phyloP scores from a whole-genome alignment of 768 basidiomycete genomes.

The Chiua virens region DNA sequence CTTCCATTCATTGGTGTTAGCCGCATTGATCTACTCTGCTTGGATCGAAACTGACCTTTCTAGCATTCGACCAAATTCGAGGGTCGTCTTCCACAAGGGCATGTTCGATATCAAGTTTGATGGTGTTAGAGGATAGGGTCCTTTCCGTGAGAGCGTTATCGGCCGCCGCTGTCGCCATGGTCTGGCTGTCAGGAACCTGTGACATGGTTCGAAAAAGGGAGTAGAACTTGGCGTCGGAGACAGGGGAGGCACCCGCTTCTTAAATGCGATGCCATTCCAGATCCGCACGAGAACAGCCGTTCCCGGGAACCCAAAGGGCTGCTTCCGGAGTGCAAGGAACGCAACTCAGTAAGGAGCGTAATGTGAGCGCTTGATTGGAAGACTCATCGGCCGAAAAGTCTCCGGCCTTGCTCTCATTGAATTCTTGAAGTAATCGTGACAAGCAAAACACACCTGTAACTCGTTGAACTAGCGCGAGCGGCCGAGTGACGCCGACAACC shows the following conservation, averaged over 20 bases:
- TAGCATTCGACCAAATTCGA: constrained; percentile 52
- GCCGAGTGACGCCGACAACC: neutral
- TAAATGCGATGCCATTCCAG: neutral
- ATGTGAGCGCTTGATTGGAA: neutral
- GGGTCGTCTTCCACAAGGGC: constrained; percentile 58
- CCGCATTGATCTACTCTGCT: neutral
- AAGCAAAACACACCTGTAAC: neutral
- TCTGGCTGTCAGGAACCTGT: constrained; percentile 1
- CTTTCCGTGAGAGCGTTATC: neutral
- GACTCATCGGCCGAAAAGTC: constrained; percentile 6
- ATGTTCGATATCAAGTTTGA: constrained; percentile 38
- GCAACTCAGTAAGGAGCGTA: neutral
- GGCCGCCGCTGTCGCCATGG: neutral
- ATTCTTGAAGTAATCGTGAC: too few relatives aligned
- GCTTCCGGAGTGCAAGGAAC: neutral
- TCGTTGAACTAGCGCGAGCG: neutral
- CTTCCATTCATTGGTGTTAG: constrained; percentile 8
- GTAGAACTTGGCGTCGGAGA: neutral
- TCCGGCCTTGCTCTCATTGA: neutral
- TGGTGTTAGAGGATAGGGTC: neutral
- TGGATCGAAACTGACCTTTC: constrained; percentile 45
- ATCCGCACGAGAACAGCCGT: neutral
- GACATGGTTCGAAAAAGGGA: constrained; percentile 7
- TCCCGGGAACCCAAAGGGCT: neutral
- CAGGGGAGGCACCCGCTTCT: neutral